Conservation (phyloP, 768 basidiomycete species). For the Calocera viscosa region DNA sequence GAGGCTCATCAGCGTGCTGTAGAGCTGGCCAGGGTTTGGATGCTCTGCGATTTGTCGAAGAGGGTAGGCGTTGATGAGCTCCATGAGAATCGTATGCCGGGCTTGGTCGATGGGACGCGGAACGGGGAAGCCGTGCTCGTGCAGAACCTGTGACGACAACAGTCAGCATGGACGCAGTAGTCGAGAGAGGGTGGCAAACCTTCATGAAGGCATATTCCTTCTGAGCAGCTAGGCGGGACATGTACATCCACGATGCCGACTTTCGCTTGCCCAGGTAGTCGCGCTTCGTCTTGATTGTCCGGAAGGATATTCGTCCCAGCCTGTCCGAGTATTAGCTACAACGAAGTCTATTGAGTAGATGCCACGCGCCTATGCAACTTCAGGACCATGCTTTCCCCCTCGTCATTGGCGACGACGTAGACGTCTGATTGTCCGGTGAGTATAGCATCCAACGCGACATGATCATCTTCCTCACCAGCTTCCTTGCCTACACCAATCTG, state of each 20-base stretch:
- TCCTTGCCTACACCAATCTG: conserved; percentile 99
- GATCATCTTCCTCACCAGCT: too few species aligned
- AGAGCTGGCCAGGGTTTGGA: conserved; percentile 76
- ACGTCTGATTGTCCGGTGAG: conserved; percentile 57
- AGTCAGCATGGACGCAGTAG: not conserved
- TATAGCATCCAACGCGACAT: too few species aligned
- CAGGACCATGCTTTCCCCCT: conserved; percentile 75
- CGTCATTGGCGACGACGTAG: conserved; percentile 75
- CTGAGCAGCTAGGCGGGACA: conserved; percentile 89
- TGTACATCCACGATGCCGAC: conserved; percentile 98
- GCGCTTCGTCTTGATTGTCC: conserved; percentile 89
- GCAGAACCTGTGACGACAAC: conserved; percentile 50
- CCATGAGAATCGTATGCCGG: conserved; percentile 92
- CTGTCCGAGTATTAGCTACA: conserved; percentile 30
- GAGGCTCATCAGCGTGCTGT: conserved; percentile 85
- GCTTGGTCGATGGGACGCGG: conserved; percentile 90
- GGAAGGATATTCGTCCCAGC: conserved; percentile 92
- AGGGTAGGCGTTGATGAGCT: conserved; percentile 86
- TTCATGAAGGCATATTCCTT: conserved; percentile 99
- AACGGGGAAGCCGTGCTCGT: conserved; percentile 87
- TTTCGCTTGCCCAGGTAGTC: conserved; percentile 94
- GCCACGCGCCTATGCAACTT: conserved; percentile 75
- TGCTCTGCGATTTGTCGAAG: conserved; percentile 84
- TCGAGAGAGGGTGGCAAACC: conserved; percentile 33
- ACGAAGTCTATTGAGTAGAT: not conserved